Conservation (phyloP, 345 rosid genomes). For the Reutealis trisperma region DNA sequence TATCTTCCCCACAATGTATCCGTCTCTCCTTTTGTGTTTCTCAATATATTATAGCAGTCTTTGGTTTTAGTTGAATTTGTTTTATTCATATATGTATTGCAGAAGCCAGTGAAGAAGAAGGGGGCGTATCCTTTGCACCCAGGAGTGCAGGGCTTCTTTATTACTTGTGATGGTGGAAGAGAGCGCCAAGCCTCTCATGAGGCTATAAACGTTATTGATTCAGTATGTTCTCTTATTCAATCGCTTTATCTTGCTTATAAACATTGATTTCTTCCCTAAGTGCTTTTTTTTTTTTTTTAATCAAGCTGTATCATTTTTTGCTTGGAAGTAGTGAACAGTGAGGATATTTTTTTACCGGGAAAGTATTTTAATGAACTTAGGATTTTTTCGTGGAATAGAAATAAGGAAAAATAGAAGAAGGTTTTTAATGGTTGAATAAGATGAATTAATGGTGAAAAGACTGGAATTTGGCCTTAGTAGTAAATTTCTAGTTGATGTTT, state of each 20-base stretch:
- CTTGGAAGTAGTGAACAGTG: neutral
- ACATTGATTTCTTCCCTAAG: neutral
- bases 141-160: constrained; percentile 87
- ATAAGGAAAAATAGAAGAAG: neutral
- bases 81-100: constrained; percentile 11
- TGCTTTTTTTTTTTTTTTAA: neutral
- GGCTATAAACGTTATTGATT: constrained; percentile 77
- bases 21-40: neutral
- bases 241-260: neutral
- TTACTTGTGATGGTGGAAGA: constrained; percentile 92
- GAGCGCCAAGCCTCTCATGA: constrained; percentile 87
- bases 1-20: constrained; percentile 71
- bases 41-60: neutral
- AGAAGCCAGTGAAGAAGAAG: constrained; percentile 85
- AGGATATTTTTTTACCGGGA: neutral
- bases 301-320: constrained; percentile 1
- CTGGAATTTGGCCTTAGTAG: neutral
- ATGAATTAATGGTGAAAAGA: neutral
- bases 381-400: neutral
- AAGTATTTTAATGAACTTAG: no score
- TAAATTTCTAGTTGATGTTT: neutral
- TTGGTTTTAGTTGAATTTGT: neutral
- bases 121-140: constrained; percentile 81
- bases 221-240: constrained; percentile 43
- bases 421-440: neutral